A percentile compares a stretch with the other conserved stretches of the same genome.
These are phyloP conservation scores for Dryas alaskensis DNA, from an alignment of 306 rosid genomes.

Conservation along the genomic window DNA sequence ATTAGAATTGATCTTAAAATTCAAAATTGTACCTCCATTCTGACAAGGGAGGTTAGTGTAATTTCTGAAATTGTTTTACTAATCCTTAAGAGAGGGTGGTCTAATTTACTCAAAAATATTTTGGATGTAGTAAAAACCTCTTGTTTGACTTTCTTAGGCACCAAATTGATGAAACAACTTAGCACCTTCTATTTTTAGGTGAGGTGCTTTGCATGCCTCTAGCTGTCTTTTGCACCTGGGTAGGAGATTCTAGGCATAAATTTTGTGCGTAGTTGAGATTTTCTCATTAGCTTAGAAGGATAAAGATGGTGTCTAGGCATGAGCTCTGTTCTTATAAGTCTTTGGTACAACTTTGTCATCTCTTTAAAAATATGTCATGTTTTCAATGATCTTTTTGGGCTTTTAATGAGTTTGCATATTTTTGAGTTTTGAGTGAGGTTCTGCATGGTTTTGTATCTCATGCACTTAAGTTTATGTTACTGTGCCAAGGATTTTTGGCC, in stretches of 20 bases:
- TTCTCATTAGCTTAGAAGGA: neutral
- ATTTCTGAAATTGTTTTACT: neutral
- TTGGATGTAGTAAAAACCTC: neutral
- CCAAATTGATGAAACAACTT: neutral
- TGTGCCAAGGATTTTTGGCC: constrained; percentile 13
- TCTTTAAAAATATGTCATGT: neutral
- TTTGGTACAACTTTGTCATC: neutral
- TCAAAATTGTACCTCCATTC: neutral
- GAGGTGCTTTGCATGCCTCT: neutral
- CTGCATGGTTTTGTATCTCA: neutral
- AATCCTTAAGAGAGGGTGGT: neutral
- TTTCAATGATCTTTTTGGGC: neutral
- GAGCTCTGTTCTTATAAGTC: neutral
- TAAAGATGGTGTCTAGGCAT: neutral
- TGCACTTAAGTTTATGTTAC: neutral
- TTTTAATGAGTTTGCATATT: constrained; percentile 2
- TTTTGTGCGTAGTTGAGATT: neutral
- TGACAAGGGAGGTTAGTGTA: neutral
- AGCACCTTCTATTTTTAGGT: neutral
- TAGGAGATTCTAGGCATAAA: neutral
- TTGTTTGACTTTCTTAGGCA: neutral
- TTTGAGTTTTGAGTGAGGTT: neutral
- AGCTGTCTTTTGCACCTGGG: neutral
- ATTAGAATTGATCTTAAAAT: too few relatives aligned
- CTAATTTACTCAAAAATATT: neutral